Conservation (phyloP, 176 grass and related monocot species). For the Olyra latifolia region DNA sequence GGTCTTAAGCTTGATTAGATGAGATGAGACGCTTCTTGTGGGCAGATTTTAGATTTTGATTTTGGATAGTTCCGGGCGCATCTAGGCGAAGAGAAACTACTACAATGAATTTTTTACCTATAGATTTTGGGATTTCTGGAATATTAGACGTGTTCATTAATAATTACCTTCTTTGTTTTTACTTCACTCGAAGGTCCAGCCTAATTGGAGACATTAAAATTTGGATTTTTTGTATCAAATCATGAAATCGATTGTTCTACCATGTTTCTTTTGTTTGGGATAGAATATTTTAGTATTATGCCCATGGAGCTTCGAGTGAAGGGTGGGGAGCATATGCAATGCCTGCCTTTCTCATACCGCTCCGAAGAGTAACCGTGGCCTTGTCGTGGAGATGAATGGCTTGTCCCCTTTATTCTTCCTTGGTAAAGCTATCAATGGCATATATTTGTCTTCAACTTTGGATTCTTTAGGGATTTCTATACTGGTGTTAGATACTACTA, state of each 20-base stretch:
- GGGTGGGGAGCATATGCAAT: conserved; percentile 33
- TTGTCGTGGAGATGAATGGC: conserved; percentile 19
- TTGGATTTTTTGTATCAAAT: background rate
- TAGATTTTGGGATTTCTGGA: background rate
- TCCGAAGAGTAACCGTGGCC: conserved; percentile 38
- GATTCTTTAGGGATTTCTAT: background rate
- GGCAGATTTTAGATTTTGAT: background rate
- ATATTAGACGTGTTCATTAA: background rate
- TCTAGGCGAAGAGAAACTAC: background rate
- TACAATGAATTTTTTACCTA: background rate
- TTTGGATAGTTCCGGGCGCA: background rate
- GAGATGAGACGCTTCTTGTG: background rate
- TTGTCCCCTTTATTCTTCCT: conserved; percentile 24
- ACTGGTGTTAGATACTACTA: background rate
- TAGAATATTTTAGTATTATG: background rate
- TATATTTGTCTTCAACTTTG: conserved; percentile 2
- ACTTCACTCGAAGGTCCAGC: background rate
- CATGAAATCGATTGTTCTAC: background rate
- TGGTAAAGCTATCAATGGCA: conserved; percentile 35
- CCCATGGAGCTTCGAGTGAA: conserved; percentile 57
- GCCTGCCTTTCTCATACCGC: conserved; percentile 61
- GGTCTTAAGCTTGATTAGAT: background rate
- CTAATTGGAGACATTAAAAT: background rate
- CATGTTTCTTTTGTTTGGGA: background rate
- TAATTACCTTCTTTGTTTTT: background rate